Evolutionary conservation across 2,329 filamentous ascomycete genomes (phyloP).

Genomic region (Lizonia empirigonia): DNA sequence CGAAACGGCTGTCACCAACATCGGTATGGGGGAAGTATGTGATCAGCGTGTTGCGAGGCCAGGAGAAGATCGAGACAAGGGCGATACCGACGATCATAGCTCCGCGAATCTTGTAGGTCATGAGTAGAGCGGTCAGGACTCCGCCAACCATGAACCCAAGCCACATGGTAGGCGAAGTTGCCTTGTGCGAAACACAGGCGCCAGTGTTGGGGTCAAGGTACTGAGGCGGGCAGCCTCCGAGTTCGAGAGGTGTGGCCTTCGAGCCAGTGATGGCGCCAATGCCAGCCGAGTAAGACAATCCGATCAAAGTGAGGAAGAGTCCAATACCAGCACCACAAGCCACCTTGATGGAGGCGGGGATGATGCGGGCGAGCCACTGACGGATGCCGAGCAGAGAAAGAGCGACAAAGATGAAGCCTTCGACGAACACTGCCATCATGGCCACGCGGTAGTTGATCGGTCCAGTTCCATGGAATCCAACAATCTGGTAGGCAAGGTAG

Average conservation of each 20-base stretch:
- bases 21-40: constrained; percentile 79
- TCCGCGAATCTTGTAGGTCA: constrained; percentile 86
- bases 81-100: constrained; percentile 83
- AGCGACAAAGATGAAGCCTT: constrained; percentile 83
- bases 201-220: constrained; percentile 50
- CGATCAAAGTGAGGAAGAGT: constrained; percentile 78
- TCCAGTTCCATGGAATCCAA: constrained; percentile 78
- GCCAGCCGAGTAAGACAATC: constrained; percentile 80
- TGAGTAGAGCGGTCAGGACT: constrained; percentile 76
- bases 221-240: constrained; percentile 73
- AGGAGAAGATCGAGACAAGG: constrained; percentile 84
- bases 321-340: constrained; percentile 91
- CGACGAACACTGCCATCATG: constrained; percentile 84
- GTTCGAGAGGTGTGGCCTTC: constrained; percentile 68
- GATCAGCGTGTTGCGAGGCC: constrained; percentile 76
- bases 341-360: constrained; percentile 83
- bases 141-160: constrained; percentile 86
- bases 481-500: constrained; percentile 84
- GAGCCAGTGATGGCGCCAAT: constrained; percentile 77
- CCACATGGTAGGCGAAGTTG: constrained; percentile 84
- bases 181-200: constrained; percentile 71
- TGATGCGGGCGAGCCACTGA: constrained; percentile 66
- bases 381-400: constrained; percentile 75
- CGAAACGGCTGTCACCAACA: constrained; percentile 71
- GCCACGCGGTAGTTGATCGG: constrained; percentile 70